These are phyloP conservation scores for Pythium insidiosum DNA, from an alignment of 352 stramenopile genomes.

Conservation along the genomic window DNA sequence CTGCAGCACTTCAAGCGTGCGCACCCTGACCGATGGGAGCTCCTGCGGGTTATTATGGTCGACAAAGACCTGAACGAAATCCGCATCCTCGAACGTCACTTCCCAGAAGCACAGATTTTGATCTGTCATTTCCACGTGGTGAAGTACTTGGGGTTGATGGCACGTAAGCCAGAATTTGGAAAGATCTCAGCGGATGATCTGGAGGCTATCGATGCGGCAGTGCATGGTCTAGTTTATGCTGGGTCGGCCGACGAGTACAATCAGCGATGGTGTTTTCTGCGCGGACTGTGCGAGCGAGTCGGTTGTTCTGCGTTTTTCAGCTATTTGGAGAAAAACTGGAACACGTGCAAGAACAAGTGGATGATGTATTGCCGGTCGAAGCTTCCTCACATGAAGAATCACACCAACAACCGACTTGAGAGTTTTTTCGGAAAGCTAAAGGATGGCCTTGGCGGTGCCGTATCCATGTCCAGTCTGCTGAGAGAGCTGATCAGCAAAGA, in stretches of 20 bases:
- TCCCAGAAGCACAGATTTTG: neutral
- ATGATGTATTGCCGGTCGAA: conserved; percentile 10
- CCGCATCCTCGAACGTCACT: neutral
- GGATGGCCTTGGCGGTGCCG: no score
- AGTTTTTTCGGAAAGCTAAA: conserved; percentile 24
- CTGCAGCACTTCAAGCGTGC: neutral
- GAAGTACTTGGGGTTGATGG: conserved; percentile 1
- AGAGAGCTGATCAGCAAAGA: no score
- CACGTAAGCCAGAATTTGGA: conserved; percentile 3
- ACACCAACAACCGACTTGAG: conserved; percentile 25
- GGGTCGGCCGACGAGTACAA: no score
- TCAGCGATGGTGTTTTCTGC: no score
- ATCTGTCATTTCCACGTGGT: conserved; percentile 6
- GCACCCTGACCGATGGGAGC: neutral
- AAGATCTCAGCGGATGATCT: conserved; percentile 14
- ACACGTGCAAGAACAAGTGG: conserved; percentile 19
- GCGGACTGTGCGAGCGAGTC: no score
- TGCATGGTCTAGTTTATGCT: conserved; percentile 19
- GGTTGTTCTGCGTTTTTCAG: no score
- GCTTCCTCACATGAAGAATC: conserved; percentile 14
- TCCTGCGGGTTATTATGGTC: conserved; percentile 7
- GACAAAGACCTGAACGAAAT: conserved; percentile 16
- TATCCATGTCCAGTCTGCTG: no score
- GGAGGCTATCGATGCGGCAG: neutral
- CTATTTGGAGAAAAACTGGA: no score